Evolutionary conservation across 2,329 filamentous ascomycete species (phyloP).

Genomic region (Mycosphaerelloides madeirae): DNA sequence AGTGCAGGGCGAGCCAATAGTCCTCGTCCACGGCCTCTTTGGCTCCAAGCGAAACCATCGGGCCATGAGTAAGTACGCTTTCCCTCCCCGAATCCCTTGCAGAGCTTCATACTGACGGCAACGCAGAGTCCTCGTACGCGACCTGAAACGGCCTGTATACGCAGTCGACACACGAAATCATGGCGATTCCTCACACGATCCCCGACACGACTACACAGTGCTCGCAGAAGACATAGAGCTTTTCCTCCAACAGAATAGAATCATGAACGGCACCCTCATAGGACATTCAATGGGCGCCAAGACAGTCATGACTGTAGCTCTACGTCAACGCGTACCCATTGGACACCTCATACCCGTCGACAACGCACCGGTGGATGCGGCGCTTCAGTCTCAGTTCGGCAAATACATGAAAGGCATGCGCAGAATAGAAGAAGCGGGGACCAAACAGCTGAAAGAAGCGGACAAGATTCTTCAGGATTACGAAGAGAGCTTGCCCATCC

Average conservation of each 20-base stretch:
- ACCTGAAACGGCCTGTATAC: constrained; percentile 76
- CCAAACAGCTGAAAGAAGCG: constrained; percentile 69
- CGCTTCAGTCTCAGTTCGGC: constrained; percentile 67
- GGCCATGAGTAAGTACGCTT: constrained; percentile 82
- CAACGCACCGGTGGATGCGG: constrained; percentile 82
- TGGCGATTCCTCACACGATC: constrained; percentile 77
- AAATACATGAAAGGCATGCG: constrained; percentile 82
- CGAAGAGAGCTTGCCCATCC: constrained; percentile 69
- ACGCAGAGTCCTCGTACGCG: constrained; percentile 70
- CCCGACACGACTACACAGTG: constrained; percentile 69
- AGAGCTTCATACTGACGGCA: background rate
- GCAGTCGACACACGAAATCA: constrained; percentile 88
- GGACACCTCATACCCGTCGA: constrained; percentile 76
- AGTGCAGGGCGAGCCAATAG: constrained; percentile 57
- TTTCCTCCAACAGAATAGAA: constrained; percentile 68
- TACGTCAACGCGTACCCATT: constrained; percentile 63
- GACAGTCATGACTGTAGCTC: constrained; percentile 79
- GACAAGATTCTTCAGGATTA: constrained; percentile 72
- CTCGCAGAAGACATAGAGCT: constrained; percentile 79
- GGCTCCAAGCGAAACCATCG: constrained; percentile 94
- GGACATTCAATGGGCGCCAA: constrained; percentile 98
- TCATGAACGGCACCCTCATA: constrained; percentile 72
- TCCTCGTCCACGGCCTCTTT: constrained; percentile 90
- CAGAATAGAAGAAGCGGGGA: constrained; percentile 63
- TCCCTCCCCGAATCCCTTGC: constrained; percentile 1